Evolutionary conservation across 805 yeast genomes (phyloP).

Genomic region (Debaryomyces tyrocola): DNA sequence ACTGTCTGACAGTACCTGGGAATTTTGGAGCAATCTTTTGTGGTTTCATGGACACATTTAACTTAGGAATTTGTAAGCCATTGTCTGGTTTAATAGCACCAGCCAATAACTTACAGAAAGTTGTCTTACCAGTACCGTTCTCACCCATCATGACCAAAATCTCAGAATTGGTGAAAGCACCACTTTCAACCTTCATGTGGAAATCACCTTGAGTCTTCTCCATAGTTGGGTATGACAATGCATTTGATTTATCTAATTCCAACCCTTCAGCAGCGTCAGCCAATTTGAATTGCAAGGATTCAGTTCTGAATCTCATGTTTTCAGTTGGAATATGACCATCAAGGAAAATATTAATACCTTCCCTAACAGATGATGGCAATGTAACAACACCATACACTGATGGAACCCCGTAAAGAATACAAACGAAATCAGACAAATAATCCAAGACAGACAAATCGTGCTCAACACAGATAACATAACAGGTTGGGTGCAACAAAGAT

Average conservation of each 20-base stretch:
- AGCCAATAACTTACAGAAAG: conserved; percentile 92
- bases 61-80: conserved; percentile 75
- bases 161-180: conserved; percentile 95
- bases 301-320: conserved; percentile 95
- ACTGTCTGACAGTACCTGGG: conserved; percentile 97
- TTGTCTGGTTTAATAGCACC: conserved; percentile 89
- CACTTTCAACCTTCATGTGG: conserved; percentile 75
- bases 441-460: conserved; percentile 98
- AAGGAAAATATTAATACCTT: conserved; percentile 97
- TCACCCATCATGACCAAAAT: conserved; percentile 99
- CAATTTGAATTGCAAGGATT: conserved; percentile 89
- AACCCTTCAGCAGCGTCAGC: conserved; percentile 84
- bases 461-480: conserved; percentile 94
- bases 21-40: conserved; percentile 99
- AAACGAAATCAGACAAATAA: conserved; percentile 93
- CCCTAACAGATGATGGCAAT: conserved; percentile 94
- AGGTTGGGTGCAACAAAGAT: conserved; percentile 70
- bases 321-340: conserved; percentile 98
- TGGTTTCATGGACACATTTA: conserved; percentile 96
- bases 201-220: conserved; percentile 94
- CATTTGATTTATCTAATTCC: conserved; percentile 74
- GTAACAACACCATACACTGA: conserved; percentile 99
- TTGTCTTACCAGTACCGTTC: conserved; percentile 99
- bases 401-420: conserved; percentile 97
- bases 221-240: conserved; percentile 79